phyloP scores from a whole-genome alignment of 148 eudicot species.

The Rhododendron mucronatum region DNA sequence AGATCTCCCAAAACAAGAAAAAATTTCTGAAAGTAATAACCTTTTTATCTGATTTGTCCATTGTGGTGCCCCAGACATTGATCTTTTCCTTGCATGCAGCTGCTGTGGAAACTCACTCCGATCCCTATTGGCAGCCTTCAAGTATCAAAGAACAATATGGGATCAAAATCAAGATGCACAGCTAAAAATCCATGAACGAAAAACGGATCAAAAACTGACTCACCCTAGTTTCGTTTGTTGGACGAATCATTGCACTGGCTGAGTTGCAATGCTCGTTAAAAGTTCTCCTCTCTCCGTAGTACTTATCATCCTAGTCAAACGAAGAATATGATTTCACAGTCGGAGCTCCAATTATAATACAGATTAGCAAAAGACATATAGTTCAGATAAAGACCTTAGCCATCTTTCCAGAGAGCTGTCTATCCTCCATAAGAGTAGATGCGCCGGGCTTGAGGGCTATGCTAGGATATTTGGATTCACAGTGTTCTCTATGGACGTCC shows the following conservation, averaged over 20 bases:
- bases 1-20: neutral
- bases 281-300: constrained; percentile 33
- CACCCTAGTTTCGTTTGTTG: constrained; percentile 48
- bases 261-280: constrained; percentile 33
- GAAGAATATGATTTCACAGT: constrained; percentile 14
- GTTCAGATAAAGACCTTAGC: constrained; percentile 36
- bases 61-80: constrained; percentile 26
- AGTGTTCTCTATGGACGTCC: constrained; percentile 27
- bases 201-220: constrained; percentile 7
- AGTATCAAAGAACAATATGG: constrained; percentile 10
- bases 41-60: constrained; percentile 50
- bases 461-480: constrained; percentile 35
- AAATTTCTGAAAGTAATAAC: constrained; percentile 24
- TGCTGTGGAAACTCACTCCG: constrained; percentile 42
- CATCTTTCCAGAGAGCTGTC: constrained; percentile 29
- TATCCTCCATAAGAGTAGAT: constrained; percentile 29
- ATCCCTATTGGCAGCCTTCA: constrained; percentile 55
- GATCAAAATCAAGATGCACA: constrained; percentile 7
- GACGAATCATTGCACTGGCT: constrained; percentile 23
- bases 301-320: constrained; percentile 41
- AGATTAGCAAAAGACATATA: neutral
- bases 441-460: constrained; percentile 26
- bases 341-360: neutral
- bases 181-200: neutral
- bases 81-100: constrained; percentile 24